Evolutionary conservation across 306 rosid genomes (phyloP).

Genomic region (Quercus glauca): DNA sequence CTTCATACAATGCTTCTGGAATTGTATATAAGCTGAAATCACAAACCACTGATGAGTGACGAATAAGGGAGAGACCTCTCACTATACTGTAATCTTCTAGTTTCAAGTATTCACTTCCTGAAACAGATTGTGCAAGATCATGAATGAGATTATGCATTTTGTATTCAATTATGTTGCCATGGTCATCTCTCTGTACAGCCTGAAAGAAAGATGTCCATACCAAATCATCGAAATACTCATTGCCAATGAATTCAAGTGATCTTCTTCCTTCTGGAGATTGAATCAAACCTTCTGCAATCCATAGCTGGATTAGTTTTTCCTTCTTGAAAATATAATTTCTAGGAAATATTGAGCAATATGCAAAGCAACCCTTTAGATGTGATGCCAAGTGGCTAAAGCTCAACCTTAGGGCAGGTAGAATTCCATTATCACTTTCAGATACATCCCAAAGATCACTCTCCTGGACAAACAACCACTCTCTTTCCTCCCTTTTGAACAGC

Average conservation of each 20-base stretch:
- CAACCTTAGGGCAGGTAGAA: constrained; percentile 19
- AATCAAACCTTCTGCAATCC: constrained; percentile 31
- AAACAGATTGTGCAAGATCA: constrained; percentile 19
- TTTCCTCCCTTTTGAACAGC: constrained; percentile 18
- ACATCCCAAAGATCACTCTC: constrained; percentile 16
- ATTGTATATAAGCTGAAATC: not conserved
- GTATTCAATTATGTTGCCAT: constrained; percentile 7
- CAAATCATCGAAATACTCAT: constrained; percentile 24
- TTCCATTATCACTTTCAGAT: constrained; percentile 14
- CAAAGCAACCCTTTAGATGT: constrained; percentile 26
- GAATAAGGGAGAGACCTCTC: not conserved
- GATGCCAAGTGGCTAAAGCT: constrained; percentile 21
- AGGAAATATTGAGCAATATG: constrained; percentile 27
- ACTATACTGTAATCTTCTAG: not conserved
- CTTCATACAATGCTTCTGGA: constrained; percentile 17
- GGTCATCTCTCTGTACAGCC: constrained; percentile 1
- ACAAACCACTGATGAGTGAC: constrained; percentile 26
- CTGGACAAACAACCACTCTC: constrained; percentile 29
- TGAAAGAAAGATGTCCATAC: constrained; percentile 30
- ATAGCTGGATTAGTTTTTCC: constrained; percentile 27
- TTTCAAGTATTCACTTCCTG: constrained; percentile 21
- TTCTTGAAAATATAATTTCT: constrained; percentile 24
- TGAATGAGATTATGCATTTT: constrained; percentile 27
- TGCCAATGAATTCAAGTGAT: constrained; percentile 19
- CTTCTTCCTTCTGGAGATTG: not conserved